These are phyloP conservation scores for Larix kaempferi DNA, from an alignment of 75 land plant species.

Conservation along the genomic window DNA sequence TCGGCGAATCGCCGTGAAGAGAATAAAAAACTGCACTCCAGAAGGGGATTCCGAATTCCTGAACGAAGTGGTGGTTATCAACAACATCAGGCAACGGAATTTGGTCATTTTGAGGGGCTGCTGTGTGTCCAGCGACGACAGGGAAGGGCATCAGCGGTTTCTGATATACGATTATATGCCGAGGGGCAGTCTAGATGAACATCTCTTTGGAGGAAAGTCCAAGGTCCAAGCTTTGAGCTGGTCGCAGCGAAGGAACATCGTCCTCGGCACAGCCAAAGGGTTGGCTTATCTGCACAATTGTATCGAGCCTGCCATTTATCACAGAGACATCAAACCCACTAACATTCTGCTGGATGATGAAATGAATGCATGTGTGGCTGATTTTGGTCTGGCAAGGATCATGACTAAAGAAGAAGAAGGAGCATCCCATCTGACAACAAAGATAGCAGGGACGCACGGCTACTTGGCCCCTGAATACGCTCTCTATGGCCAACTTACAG, in stretches of 20 bases:
- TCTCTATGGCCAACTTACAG: slow-evolving; percentile 15
- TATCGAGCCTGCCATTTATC: slow-evolving; percentile 37
- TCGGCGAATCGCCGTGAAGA: slow-evolving; percentile 54
- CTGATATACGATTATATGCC: slow-evolving; percentile 80
- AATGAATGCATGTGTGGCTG: slow-evolving; percentile 43
- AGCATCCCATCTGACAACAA: slow-evolving; percentile 11
- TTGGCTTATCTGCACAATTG: slow-evolving; percentile 43
- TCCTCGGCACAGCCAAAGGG: slow-evolving; percentile 61
- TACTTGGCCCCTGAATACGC: slow-evolving; percentile 38
- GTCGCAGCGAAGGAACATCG: slow-evolving; percentile 70
- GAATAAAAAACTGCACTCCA: slow-evolving; percentile 49
- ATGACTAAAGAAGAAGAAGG: slow-evolving; percentile 11
- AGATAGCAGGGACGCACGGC: slow-evolving; percentile 26
- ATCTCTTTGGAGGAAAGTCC: slow-evolving; percentile 28
- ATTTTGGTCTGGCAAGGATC: slow-evolving; percentile 38
- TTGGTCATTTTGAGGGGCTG: slow-evolving; percentile 72
- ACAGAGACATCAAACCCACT: slow-evolving; percentile 45
- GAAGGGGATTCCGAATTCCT: slow-evolving; percentile 60
- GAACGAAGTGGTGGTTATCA: slow-evolving; percentile 80
- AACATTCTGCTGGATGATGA: slow-evolving; percentile 48
- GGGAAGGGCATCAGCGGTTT: slow-evolving; percentile 30
- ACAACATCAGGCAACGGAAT: slow-evolving; percentile 67
- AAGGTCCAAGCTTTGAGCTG: slow-evolving; percentile 30
- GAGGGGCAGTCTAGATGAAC: slow-evolving; percentile 64
- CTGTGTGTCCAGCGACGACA: slow-evolving; percentile 45